Conservation (phyloP, 2,329 filamentous ascomycete genomes). For the Xylariaceae sp. region DNA sequence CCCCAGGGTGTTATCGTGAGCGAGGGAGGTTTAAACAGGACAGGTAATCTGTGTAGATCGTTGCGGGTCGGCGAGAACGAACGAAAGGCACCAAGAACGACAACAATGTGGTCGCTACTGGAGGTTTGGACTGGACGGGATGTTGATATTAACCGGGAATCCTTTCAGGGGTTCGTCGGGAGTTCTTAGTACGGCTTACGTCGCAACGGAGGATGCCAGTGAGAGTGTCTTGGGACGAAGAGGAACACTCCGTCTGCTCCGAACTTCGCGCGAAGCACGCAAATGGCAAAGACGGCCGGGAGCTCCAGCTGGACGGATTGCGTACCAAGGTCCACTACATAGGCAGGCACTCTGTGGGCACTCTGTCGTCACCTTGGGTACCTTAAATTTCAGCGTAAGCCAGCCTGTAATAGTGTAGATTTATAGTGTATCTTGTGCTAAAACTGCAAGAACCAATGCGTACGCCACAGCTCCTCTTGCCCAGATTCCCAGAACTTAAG, state of each 20-base stretch:
- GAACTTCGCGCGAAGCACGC: neutral
- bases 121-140: neutral
- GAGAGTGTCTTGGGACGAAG: neutral
- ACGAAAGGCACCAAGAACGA: neutral
- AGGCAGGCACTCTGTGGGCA: no score
- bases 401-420: neutral
- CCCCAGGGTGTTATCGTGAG: no score
- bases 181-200: neutral
- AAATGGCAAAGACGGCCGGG: neutral
- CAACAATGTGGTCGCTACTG: conserved; percentile 5
- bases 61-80: neutral
- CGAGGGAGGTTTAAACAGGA: no score
- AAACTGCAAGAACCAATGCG: neutral
- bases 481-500: no score
- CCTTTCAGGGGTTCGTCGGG: conserved; percentile 7
- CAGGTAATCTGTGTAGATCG: neutral
- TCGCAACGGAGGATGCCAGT: neutral
- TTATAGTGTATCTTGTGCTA: neutral
- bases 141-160: neutral
- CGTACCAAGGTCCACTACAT: no score
- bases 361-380: no score
- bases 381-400: no score
- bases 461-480: conserved; percentile 6
- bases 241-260: neutral
- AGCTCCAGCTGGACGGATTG: no score